Evolutionary conservation across 768 basidiomycete species (phyloP).

Genomic region (Pleurotus sapidus): DNA sequence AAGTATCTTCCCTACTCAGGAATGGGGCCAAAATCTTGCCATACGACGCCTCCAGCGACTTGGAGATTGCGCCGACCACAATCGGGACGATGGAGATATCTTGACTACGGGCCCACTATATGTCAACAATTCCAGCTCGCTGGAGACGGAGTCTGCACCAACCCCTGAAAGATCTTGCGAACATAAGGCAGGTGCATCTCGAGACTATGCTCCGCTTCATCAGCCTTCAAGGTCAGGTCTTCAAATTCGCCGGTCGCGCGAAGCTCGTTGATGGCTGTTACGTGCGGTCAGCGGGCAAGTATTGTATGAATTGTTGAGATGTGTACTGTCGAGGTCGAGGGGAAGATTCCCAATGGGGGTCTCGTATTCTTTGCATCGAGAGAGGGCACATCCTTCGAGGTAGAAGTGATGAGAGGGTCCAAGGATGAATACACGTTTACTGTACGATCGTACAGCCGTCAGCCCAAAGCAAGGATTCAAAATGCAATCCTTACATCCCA

Average conservation of each 20-base stretch:
- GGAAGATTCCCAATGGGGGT: conserved; percentile 86
- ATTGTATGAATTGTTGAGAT: neutral
- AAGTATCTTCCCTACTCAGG: conserved; percentile 71
- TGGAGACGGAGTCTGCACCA: conserved; percentile 14
- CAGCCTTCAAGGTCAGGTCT: conserved; percentile 59
- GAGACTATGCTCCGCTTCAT: conserved; percentile 95
- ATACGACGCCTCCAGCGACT: conserved; percentile 55
- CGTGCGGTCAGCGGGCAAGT: conserved; percentile 5
- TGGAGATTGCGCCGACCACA: conserved; percentile 77
- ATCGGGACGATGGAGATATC: conserved; percentile 88
- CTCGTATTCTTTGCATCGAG: conserved; percentile 70
- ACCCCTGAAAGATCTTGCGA: conserved; percentile 83
- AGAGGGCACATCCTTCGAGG: conserved; percentile 83
- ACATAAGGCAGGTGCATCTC: conserved; percentile 98
- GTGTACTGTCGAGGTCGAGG: conserved; percentile 72
- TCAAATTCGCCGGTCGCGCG: conserved; percentile 65
- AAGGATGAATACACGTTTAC: conserved; percentile 90
- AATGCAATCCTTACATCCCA: conserved; percentile 61
- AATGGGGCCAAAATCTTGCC: conserved; percentile 80
- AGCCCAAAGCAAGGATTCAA: conserved; percentile 7
- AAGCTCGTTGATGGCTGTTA: conserved; percentile 65
- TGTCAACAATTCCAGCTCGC: too few relatives aligned
- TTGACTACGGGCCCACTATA: conserved; percentile 33
- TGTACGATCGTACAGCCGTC: conserved; percentile 26
- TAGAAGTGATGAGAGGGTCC: conserved; percentile 96